Evolutionary conservation across 495 filamentous ascomycete genomes (phyloP), one percentile per base, ranked within the genome.

Genomic region (Parathielavia hyrcaniae): DNA sequence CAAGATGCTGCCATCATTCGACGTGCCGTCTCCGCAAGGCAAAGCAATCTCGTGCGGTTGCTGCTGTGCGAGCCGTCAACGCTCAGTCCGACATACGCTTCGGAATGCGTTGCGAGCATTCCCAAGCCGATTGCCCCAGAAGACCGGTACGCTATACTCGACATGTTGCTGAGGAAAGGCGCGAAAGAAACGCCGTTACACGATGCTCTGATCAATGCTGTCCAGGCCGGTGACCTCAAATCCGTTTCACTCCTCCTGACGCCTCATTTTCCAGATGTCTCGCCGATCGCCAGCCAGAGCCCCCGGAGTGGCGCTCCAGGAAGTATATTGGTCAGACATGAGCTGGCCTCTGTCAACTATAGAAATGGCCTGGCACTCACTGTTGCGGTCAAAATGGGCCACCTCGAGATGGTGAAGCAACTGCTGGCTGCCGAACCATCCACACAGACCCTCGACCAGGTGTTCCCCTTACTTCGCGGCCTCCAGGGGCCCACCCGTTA

Each of bases 321-420:
- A 7, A 62, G 69, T 53, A 58, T 65, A 14, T 67, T 66, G 34
- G 62, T 68, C 19, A 67, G 74, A 49, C 76, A 77, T 46, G 72
- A 73, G 40, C 69, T 66, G 16, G 74, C 77, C 7, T 76, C 76
- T 23, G 73, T 76, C 5, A 72, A 79, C 51, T 61, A 77, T 38
- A 71, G 72, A 49, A 67, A 70, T 26, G 75, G 74, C 7, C 35
- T 71, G 34, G 75, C 76, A 0, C 53, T 79, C n/a, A 64, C 65
- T 16, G 61, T 71, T n/a, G 74, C 76, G 0, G 69, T 78, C 3
- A 61, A 66, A 41, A 69, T 59, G 59, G 68, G 66, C 20, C 61
- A 75, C 47, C 23, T 66, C 12, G 55, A 64, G 1, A 73, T 78
- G 61, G 68, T 74, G 11, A 67, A 71, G 45, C 49, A 63, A 39